Percentiles rank a stretch among this genome's conserved stretches.
phyloP scores from a whole-genome alignment of 2,329 filamentous ascomycete genomes.

The Cadophora malorum region DNA sequence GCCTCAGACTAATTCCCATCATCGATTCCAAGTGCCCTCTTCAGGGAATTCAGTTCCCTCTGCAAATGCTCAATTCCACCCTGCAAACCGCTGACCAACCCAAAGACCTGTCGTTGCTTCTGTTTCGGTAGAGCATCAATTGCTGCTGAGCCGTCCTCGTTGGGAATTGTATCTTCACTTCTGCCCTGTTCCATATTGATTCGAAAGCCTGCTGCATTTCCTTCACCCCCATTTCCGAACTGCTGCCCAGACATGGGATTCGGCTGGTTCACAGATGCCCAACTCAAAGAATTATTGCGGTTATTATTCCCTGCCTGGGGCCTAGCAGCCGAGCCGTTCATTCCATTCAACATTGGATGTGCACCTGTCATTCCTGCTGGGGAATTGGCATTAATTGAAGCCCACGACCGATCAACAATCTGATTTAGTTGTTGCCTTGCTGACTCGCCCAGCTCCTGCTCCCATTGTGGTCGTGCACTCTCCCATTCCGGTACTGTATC shows the following conservation, averaged over 20 bases:
- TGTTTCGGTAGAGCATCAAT: constrained; percentile 43
- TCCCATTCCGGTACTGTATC: constrained; percentile 40
- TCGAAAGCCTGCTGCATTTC: constrained; percentile 49
- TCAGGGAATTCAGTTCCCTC: constrained; percentile 41
- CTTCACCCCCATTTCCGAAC: constrained; percentile 43
- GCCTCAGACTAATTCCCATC: constrained; percentile 36
- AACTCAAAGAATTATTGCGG: constrained; percentile 33
- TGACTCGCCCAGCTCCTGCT: constrained; percentile 39
- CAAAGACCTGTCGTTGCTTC: constrained; percentile 45
- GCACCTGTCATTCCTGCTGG: constrained; percentile 21
- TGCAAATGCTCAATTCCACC: constrained; percentile 45
- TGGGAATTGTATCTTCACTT: constrained; percentile 35
- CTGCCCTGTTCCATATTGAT: constrained; percentile 33
- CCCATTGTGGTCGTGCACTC: constrained; percentile 41
- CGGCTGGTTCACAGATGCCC: constrained; percentile 38
- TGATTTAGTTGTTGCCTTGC: constrained; percentile 37
- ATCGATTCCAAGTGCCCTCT: constrained; percentile 43
- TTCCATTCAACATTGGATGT: constrained; percentile 28
- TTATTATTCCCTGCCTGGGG: constrained; percentile 18
- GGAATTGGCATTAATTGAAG: constrained; percentile 42
- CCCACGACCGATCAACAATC: constrained; percentile 38
- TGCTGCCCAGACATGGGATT: constrained; percentile 28
- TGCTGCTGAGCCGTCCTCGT: constrained; percentile 36
- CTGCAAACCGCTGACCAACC: constrained; percentile 43
- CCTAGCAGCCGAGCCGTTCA: constrained; percentile 22